Evolutionary conservation across 2,329 filamentous ascomycete species (phyloP).

Genomic region (Diplodia intermedia): DNA sequence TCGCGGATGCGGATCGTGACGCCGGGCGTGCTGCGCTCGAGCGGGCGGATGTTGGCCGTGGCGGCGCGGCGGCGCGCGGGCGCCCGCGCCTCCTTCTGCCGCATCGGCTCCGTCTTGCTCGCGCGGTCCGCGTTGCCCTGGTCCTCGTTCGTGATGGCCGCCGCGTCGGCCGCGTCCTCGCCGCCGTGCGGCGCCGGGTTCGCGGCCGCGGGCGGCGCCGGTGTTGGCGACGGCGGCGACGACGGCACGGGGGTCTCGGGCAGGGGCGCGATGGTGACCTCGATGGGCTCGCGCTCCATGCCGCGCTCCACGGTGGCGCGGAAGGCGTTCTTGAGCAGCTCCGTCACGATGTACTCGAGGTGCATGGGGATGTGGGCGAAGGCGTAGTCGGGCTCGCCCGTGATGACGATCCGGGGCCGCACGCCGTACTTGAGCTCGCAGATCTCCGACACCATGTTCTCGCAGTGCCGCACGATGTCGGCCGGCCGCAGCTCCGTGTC

Average conservation of each 20-base stretch:
- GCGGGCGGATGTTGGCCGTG: constrained; percentile 51
- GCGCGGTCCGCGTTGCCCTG: constrained; percentile 48
- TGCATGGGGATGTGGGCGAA: constrained; percentile 96
- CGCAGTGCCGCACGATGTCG: constrained; percentile 80
- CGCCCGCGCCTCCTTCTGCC: constrained; percentile 1
- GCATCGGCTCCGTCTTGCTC: constrained; percentile 29
- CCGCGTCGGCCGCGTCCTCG: constrained; percentile 39
- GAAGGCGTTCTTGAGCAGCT: constrained; percentile 96
- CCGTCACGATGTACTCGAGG: constrained; percentile 95
- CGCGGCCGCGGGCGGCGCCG: constrained; percentile 21
- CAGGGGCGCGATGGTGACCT: constrained; percentile 85
- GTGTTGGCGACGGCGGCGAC: constrained; percentile 37
- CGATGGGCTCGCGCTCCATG: constrained; percentile 80
- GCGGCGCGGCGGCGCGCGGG: constrained; percentile 35
- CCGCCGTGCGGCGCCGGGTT: constrained; percentile 45
- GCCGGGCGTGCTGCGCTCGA: constrained; percentile 68
- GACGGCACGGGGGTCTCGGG: constrained; percentile 55
- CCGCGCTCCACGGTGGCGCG: constrained; percentile 86
- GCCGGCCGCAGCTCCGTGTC: constrained; percentile 87
- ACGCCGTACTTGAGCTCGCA: constrained; percentile 96
- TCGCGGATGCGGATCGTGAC: constrained; percentile 96
- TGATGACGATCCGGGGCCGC: constrained; percentile 78
- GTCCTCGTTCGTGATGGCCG: constrained; percentile 43
- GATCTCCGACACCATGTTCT: constrained; percentile 90
- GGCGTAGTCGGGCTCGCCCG: constrained; percentile 83